Evolutionary conservation across 2,329 filamentous ascomycete species (phyloP), one percentile per base, ranked within the genome.

Genomic region (Nothophaeocryptopus gaeumannii): DNA sequence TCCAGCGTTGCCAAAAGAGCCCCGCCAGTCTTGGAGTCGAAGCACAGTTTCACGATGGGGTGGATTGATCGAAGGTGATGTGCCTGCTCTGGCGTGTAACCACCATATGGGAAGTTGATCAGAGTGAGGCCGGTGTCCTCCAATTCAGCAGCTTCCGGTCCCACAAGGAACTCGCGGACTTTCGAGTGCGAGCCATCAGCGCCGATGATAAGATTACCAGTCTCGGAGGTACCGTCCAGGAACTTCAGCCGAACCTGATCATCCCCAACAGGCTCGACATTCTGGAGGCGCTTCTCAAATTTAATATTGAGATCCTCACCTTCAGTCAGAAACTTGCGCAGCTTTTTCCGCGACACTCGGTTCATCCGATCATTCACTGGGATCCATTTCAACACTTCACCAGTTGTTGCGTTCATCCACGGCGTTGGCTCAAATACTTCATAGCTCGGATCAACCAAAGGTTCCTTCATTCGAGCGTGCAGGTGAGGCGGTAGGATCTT

Each of bases 101-200:
- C 11, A 14, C 9, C 36, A 8, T 14, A 33, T 20, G 36, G 35
- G 14, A 46, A 40, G 36, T 51, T 51, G 14, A 51, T 43, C 49
- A 47, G 38, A 11, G 49, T 51, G 16, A 47, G 39, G 14, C 20
- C 50, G 15, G 45, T 39, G 8, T 39, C 35, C 37, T 49, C 39
- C 14, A 34, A 31, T 26, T 45, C 30, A 4, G 35, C 44, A n/a
- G 20, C 44, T 34, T 51, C 31, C 14, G 12, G 15, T 26, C 44
- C 49, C 11, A 58, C 33, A 5, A 56, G 48, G 10, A 54, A 39
- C 7, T 29, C 32, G n/a, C 58, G 47, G 7, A 60, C 56, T 2
- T 34, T 40, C 3, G 58, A 60, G 10, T 45, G 45, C 12, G 54
- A 47, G 2, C 56, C 58, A 44, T 60, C 58, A 11, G 41, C 43